phyloP scores from a whole-genome alignment of 768 basidiomycete species.

The Hericium erinaceus region DNA sequence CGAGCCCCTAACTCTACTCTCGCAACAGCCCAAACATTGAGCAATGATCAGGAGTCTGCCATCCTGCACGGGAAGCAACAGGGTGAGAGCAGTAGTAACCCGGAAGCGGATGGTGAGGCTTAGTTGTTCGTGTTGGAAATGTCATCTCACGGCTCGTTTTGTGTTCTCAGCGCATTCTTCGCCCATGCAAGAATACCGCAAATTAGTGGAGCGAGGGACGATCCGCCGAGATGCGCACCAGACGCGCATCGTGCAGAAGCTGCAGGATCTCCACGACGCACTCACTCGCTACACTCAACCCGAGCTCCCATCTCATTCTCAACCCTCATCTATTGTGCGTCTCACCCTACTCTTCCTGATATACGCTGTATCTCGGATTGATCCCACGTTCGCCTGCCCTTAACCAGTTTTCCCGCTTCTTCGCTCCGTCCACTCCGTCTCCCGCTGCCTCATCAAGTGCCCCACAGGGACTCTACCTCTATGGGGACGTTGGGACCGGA shows the following conservation, averaged over 20 bases:
- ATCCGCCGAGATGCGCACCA: slow-evolving; percentile 79
- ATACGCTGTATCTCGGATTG: background rate
- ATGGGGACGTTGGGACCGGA: slow-evolving; percentile 94
- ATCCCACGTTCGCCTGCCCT: no score
- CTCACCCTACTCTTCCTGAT: background rate
- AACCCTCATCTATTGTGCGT: slow-evolving; percentile 25
- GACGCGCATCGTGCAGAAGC: slow-evolving; percentile 68
- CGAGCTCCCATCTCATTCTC: slow-evolving; percentile 35
- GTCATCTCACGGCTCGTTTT: background rate
- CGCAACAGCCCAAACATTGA: background rate
- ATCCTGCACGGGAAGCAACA: background rate
- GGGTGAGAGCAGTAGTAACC: background rate
- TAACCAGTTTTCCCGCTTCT: slow-evolving; percentile 3
- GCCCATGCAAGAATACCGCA: slow-evolving; percentile 33
- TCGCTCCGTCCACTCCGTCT: slow-evolving; percentile 2
- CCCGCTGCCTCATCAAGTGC: slow-evolving; percentile 12
- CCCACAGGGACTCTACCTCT: slow-evolving; percentile 81
- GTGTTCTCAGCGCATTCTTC: slow-evolving; percentile 1
- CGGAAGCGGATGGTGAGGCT: background rate
- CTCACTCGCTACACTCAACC: slow-evolving; percentile 67
- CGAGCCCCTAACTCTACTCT: background rate
- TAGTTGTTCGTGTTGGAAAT: background rate
- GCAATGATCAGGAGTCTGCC: background rate
- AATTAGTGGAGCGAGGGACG: slow-evolving; percentile 38
- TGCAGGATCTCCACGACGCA: slow-evolving; percentile 72